A percentile compares a stretch with the other conserved stretches of the same genome.
Conservation (phyloP, 208 protist genomes). For the Novymonas esmeraldas region DNA sequence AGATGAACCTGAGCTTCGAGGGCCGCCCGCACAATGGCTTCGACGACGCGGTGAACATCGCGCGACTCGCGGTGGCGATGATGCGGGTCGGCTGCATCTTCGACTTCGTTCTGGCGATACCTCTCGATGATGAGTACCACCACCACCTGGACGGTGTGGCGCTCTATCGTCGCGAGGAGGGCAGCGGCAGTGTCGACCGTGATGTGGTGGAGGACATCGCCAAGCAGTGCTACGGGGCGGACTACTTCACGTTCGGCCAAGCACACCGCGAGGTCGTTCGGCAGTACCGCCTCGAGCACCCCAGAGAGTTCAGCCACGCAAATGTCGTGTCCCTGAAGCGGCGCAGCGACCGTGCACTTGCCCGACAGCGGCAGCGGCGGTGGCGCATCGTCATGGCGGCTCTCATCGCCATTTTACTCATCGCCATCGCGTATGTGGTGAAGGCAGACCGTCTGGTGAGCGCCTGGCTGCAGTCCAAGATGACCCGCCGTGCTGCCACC, state of each 20-base stretch:
- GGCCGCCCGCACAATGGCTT: constrained; percentile 89
- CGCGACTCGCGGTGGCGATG: constrained; percentile 83
- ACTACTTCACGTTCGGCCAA: constrained; percentile 83
- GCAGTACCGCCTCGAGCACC: constrained; percentile 56
- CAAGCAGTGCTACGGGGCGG: constrained; percentile 73
- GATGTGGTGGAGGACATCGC: constrained; percentile 90
- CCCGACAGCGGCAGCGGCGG: constrained; percentile 36
- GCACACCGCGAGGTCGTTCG: constrained; percentile 49
- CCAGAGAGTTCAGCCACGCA: constrained; percentile 48
- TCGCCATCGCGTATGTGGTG: constrained; percentile 24
- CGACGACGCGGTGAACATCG: constrained; percentile 93
- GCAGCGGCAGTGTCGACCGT: constrained; percentile 72
- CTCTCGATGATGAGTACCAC: constrained; percentile 67
- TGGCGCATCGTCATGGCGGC: constrained; percentile 37
- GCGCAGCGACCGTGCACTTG: constrained; percentile 32
- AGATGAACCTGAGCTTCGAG: constrained; percentile 76
- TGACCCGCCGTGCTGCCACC: not conserved
- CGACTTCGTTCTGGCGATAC: constrained; percentile 79
- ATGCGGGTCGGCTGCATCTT: constrained; percentile 83
- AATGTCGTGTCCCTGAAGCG: constrained; percentile 48
- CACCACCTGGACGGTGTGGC: constrained; percentile 65
- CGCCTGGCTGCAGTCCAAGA: constrained; percentile 6
- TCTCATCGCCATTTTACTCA: constrained; percentile 17
- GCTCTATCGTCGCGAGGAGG: constrained; percentile 81
- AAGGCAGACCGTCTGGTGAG: constrained; percentile 4